Evolutionary conservation across 2,329 filamentous ascomycete species (phyloP), one percentile per base, ranked within the genome.

Genomic region (Plectosphaerella cucumerina): DNA sequence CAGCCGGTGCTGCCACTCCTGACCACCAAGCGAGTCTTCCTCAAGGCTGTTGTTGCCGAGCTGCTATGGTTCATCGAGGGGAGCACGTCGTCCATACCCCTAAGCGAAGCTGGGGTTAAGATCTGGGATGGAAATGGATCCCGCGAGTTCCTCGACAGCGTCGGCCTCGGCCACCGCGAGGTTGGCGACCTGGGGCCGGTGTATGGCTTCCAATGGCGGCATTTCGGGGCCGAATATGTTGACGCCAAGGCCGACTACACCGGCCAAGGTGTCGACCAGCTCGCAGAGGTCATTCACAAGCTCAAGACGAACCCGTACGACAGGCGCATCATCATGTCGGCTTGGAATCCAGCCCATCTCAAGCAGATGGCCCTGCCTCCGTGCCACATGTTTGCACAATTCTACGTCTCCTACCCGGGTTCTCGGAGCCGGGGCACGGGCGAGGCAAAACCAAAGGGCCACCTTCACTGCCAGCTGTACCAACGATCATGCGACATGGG

Each of bases 111-210:
- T 2, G 90, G 91, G 26, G 85, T 99, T 62, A 95, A 95, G 71
- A 99, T 99, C 67, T 99, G 94, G 94, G 94, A 99, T 66, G 93
- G 92, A 61, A 99, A 99, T 66, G 94, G 93, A 42, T 91, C 86
- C 44, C 89, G 94, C 60, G 87, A 85, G 63, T 97, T 88, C 68
- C 87, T 99, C 35, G 93, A 99, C 73, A 85, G 77, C 56, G 81
- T 94, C 1, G 93, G 93, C 0, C 80, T 97, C 6, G 76, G 78
- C 0, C 85, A 96, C 65, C 89, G 93, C 53, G 89, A 84, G 48
- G 88, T 86, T 18, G 94, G 94, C 57, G 94, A 99, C 64, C 77
- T 99, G 0, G 94, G 94, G 1, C 94, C 94, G 26, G 92, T 97
- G 0, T 99, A 99, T 66, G 94, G 94, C 2, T 99, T 99, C 73